Conservation (phyloP, 2,329 filamentous ascomycete species). For the Xylaria sp. region DNA sequence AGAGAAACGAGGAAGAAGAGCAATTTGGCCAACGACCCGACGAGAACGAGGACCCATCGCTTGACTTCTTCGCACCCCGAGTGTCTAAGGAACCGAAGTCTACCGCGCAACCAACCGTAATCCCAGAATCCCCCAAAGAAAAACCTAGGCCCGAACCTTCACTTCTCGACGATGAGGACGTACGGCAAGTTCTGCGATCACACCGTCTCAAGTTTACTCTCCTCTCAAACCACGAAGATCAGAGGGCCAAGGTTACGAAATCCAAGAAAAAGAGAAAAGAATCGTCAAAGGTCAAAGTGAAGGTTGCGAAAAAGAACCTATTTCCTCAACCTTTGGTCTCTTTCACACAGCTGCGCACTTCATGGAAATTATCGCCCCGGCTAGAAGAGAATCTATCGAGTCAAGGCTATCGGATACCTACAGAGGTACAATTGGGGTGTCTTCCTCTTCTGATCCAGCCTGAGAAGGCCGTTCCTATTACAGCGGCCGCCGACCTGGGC, state of each 20-base stretch:
- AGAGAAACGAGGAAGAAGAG: slow-evolving; percentile 50
- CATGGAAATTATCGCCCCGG: slow-evolving; percentile 74
- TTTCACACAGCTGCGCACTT: slow-evolving; percentile 73
- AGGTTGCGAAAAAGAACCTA: slow-evolving; percentile 65
- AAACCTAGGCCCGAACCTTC: slow-evolving; percentile 37
- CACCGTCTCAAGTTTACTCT: slow-evolving; percentile 87
- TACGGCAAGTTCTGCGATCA: slow-evolving; percentile 73
- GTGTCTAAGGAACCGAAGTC: slow-evolving; percentile 42
- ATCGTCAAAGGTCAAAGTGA: slow-evolving; percentile 50
- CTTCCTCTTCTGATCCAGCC: slow-evolving; percentile 76
- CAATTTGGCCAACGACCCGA: slow-evolving; percentile 37
- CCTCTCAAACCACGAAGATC: slow-evolving; percentile 59
- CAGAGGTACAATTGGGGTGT: slow-evolving; percentile 89
- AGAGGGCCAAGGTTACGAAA: slow-evolving; percentile 62
- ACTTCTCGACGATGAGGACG: slow-evolving; percentile 70
- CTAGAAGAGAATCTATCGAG: slow-evolving; percentile 78
- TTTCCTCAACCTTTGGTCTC: slow-evolving; percentile 80
- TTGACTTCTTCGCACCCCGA: slow-evolving; percentile 66
- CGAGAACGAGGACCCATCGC: slow-evolving; percentile 45
- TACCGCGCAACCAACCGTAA: slow-evolving; percentile 29
- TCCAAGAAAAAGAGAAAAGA: slow-evolving; percentile 61
- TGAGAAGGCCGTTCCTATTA: slow-evolving; percentile 51
- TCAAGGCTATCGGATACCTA: slow-evolving; percentile 88
- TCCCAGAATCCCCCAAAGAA: slow-evolving; percentile 22
- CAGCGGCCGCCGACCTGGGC: slow-evolving; percentile 44